These are phyloP conservation scores for Vinca minor DNA, from an alignment of 257 asterid species.

Conservation along the genomic window DNA sequence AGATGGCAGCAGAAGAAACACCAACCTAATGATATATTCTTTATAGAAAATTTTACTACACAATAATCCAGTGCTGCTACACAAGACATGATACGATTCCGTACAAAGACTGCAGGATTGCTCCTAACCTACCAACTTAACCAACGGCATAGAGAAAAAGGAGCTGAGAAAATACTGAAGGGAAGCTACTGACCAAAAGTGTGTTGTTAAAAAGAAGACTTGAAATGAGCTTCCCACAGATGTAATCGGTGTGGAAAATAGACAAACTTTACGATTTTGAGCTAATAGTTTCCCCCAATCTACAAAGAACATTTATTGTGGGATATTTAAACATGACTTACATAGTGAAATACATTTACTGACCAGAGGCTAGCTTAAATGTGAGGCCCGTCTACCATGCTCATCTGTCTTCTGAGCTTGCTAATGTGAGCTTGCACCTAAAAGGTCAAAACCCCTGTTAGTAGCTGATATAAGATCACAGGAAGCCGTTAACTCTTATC, in stretches of 20 bases:
- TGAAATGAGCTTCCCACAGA: constrained; percentile 5
- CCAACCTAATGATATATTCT: background rate
- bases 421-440: constrained; percentile 75
- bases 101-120: background rate
- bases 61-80: background rate
- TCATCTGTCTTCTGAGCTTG: constrained; percentile 67
- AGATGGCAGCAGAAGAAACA: background rate
- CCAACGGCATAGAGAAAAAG: background rate
- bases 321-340: constrained; percentile 4
- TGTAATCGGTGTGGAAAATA: background rate
- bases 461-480: background rate
- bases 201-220: background rate
- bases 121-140: background rate
- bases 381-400: constrained; percentile 51
- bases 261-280: constrained; percentile 17
- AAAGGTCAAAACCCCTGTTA: constrained; percentile 12
- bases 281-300: constrained; percentile 19
- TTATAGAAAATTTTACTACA: constrained; percentile 4
- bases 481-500: background rate
- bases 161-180: background rate
- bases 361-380: constrained; percentile 41
- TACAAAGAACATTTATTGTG: constrained; percentile 13
- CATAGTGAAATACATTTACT: constrained; percentile 19
- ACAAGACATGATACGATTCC: background rate
- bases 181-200: background rate